Base-by-base conservation (phyloP, 306 rosid species). In the Macrotyloma uniflorum region DNA sequence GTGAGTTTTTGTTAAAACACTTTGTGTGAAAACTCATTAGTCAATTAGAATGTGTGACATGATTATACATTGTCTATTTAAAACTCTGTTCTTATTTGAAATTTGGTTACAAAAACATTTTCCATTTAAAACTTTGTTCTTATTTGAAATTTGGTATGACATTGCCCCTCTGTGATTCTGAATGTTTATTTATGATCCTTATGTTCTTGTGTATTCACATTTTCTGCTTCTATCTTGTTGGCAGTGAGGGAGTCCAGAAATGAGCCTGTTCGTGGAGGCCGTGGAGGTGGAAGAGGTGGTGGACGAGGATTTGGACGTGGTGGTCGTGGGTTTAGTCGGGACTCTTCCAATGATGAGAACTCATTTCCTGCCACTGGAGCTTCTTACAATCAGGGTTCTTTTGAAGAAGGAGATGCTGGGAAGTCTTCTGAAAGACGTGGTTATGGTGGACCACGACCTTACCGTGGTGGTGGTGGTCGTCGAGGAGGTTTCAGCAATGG, bases 401-500 rank as follows among this genome's bases (percentile, higher is more conserved):
- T 76, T 80, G 97, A 88, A 70, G 97, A 85, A 62, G 95, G 94
- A 26, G 94, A 90, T 32, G 46, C 84, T 72, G 92, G 82, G 9
- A 90, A 32, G 74, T 3, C 85, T 4, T 47, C 82, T 23, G 97
- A 96, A 51, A 87, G 96, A 78, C 94, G 84, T 35, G 78, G 89
- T 64, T 91, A 86, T 78, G 88, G 91, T 62, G 99, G 85, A 70
- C 82, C 97, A 1, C 90, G 94, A 38, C 88, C 83, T 54, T 89
- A 83, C 65, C 96, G 93, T 12, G 91, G 79, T 12, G 91, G 79
- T 12, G 91, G 79, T 5, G 97, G 95, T 54, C 97, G 91, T 32
- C 93, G 96, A 6, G 95, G 95, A 76, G 93, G 91, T 35, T 96
- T 82, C 19, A 87, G 84, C 80, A 90, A 87, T 76, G 99, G 93